phyloP scores from a whole-genome alignment of 2,329 filamentous ascomycete genomes.

The Conoideocrella luteorostrata region DNA sequence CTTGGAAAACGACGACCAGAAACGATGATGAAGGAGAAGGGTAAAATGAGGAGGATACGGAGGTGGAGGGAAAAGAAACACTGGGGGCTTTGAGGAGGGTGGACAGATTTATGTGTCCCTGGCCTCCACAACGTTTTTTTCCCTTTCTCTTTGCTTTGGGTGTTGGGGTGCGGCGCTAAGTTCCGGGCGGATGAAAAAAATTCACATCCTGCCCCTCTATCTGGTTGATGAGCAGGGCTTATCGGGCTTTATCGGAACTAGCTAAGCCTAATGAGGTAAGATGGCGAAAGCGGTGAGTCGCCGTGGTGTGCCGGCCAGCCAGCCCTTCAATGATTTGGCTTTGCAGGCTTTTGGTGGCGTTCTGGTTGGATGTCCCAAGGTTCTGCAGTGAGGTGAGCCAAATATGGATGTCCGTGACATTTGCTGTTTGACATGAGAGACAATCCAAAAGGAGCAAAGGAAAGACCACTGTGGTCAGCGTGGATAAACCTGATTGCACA shows the following conservation, averaged over 20 bases:
- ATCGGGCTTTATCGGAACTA: conserved; percentile 16
- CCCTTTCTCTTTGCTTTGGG: conserved; percentile 4
- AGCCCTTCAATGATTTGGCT: conserved; percentile 8
- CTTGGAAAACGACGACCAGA: conserved; percentile 38
- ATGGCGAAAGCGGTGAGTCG: conserved; percentile 15
- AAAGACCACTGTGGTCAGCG: too few species aligned
- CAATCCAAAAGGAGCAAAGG: too few species aligned
- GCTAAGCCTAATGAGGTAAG: conserved; percentile 12
- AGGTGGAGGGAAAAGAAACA: conserved; percentile 7
- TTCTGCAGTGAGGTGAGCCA: too few species aligned
- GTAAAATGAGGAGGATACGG: conserved; percentile 22
- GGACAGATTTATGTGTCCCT: conserved; percentile 12
- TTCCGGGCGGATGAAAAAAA: conserved; percentile 13
- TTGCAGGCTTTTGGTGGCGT: conserved; percentile 5
- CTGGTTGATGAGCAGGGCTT: conserved; percentile 12
- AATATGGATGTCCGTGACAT: too few species aligned
- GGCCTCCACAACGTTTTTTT: conserved; percentile 15
- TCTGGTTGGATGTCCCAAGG: conserved; percentile 73
- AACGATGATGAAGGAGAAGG: conserved; percentile 23
- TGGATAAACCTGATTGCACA: too few species aligned
- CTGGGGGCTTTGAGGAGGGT: conserved; percentile 9
- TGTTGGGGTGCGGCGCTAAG: conserved; percentile 9
- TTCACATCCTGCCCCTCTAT: conserved; percentile 17
- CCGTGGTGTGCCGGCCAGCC: conserved; percentile 5
- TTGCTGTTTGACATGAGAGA: too few species aligned